Evolutionary conservation across 768 basidiomycete species (phyloP).

Genomic region (Leccinellum luteum): DNA sequence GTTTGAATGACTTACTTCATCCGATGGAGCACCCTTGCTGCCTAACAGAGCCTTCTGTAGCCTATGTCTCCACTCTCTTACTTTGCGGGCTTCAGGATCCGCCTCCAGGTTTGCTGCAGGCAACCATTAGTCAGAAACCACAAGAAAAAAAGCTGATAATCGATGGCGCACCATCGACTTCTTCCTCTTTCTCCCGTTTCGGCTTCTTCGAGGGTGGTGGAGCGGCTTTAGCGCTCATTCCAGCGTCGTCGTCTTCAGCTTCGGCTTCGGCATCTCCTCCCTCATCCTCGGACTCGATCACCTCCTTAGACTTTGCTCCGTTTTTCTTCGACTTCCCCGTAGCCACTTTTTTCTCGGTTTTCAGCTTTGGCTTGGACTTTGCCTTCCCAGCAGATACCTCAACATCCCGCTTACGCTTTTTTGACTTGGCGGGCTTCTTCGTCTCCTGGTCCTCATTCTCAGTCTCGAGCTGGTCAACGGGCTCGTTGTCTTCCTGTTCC

Average conservation of each 20-base stretch:
- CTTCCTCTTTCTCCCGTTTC: slow-evolving; percentile 58
- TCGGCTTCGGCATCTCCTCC: slow-evolving; percentile 50
- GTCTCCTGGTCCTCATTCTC: slow-evolving; percentile 52
- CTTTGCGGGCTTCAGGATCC: slow-evolving; percentile 67
- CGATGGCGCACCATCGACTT: slow-evolving; percentile 51
- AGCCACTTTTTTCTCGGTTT: slow-evolving; percentile 38
- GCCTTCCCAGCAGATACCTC: slow-evolving; percentile 40
- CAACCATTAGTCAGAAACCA: slow-evolving; percentile 5
- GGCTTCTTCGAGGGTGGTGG: slow-evolving; percentile 66
- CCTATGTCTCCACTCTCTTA: slow-evolving; percentile 90
- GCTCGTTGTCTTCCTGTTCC: slow-evolving; percentile 53
- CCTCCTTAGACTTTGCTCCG: slow-evolving; percentile 57
- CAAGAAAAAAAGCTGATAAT: background rate
- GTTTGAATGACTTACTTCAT: slow-evolving; percentile 46
- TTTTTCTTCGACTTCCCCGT: slow-evolving; percentile 49
- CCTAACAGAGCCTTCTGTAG: slow-evolving; percentile 85
- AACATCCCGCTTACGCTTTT: slow-evolving; percentile 63
- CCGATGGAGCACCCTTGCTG: slow-evolving; percentile 58
- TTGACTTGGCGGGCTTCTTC: slow-evolving; percentile 44
- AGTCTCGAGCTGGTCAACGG: slow-evolving; percentile 64
- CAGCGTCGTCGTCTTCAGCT: slow-evolving; percentile 44
- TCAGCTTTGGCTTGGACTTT: slow-evolving; percentile 46
- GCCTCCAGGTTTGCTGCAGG: slow-evolving; percentile 41
- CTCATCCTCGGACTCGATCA: slow-evolving; percentile 64
- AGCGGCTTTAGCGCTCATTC: slow-evolving; percentile 51